Evolutionary conservation across 371 early-diverging fungal species (phyloP), one percentile per base, ranked within the genome.

Genomic region (Mucor sp.): DNA sequence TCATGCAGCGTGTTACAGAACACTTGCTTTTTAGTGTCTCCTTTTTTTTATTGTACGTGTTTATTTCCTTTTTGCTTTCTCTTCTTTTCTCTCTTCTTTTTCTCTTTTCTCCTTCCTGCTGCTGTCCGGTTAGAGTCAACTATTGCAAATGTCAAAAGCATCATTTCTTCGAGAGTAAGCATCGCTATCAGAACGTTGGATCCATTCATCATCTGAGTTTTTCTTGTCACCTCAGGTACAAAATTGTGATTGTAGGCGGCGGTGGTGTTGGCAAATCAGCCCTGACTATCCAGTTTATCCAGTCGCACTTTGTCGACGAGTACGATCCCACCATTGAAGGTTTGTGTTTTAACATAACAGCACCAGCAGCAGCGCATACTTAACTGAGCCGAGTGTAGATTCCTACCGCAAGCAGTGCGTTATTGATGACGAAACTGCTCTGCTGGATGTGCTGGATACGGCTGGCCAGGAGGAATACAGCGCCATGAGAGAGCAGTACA

Each of bases 241-340:
- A 68, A 32, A 66, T 64, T 53, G 66, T 62, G 30, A 67, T 68
- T 66, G 56, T 62, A 21, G 67, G 66, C 19, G 93, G 93, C 58
- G 94, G 93, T 72, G 95, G 94, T 72, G 92, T 92, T 56, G 92
- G 89, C 62, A 91, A 95, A 84, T 94, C 94, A 28, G 95, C 96
- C 58, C 78, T 96, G 30, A 94, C 96, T 8, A 95, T 95, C 44
- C 94, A 94, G 68, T 96, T 95, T 72, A 93, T 95, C 50, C 94
- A 94, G 74, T 89, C 92, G 11, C 92, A 93, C 67, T 97, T 96
- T 74, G 91, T 93, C 28, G 95, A 96, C 67, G 95, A 95, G 68
- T 95, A 97, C 69, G 97, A 96, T 74, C 97, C 97, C 41, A 97
- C 97, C 1, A 96, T 97, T 63, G 96, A 96, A 80, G 90, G 90